Conservation (phyloP, 2,329 filamentous ascomycete species). For the Meredithiella fracta region DNA sequence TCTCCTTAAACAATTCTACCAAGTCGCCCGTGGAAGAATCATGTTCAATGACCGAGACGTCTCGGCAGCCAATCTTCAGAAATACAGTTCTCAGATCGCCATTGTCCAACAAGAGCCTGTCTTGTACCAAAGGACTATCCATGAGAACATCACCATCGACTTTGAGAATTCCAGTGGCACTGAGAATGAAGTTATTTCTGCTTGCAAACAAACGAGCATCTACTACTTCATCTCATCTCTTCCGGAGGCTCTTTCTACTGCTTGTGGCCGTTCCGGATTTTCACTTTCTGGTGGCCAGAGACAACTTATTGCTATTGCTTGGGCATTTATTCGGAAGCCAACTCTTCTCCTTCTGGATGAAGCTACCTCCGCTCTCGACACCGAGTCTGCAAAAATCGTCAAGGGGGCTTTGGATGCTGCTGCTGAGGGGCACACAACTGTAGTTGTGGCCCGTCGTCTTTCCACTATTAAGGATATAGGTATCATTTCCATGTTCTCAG, state of each 20-base stretch:
- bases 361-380: constrained; percentile 49
- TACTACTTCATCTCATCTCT: constrained; percentile 39
- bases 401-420: constrained; percentile 42
- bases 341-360: constrained; percentile 56
- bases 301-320: constrained; percentile 56
- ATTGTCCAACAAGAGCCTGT: constrained; percentile 28
- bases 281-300: constrained; percentile 58
- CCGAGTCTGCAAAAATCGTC: constrained; percentile 48
- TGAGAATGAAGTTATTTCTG: constrained; percentile 28
- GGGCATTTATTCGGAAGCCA: constrained; percentile 51
- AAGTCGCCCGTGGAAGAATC: constrained; percentile 21
- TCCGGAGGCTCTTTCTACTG: constrained; percentile 43
- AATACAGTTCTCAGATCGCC: constrained; percentile 22
- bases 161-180: constrained; percentile 16
- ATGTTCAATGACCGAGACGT: constrained; percentile 20
- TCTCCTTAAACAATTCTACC: constrained; percentile 30
- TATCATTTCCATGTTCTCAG: constrained; percentile 45
- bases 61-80: constrained; percentile 19
- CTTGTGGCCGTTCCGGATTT: constrained; percentile 49
- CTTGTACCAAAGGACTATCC: constrained; percentile 34
- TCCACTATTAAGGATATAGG: constrained; percentile 42
- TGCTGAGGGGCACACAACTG: constrained; percentile 30
- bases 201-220: constrained; percentile 38
- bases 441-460: constrained; percentile 48
- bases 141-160: constrained; percentile 39